Base-by-base conservation (phyloP, 164 flowering plant genomes). In the Magnolia sinica region DNA sequence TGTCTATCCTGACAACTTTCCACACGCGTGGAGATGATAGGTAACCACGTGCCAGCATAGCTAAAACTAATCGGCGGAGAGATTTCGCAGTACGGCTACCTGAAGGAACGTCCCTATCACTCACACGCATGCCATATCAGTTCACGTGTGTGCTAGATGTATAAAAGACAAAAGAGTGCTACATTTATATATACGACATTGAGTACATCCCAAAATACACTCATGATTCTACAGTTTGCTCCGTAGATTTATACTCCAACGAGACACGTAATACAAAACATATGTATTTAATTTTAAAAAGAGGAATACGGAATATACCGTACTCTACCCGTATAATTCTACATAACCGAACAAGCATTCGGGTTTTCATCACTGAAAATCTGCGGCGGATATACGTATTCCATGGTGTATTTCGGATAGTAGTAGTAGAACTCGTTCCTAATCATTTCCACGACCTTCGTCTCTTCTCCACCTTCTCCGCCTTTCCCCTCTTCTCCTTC, bases 301-400 rank as follows among this genome's bases (percentile, higher is more conserved):
- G 45, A 37, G 45, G 7, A 37, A 4, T 55, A 55, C 61, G 61
- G 61, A 55, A 55, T 10, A 16, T 18, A 55, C 18, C 61, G 49
- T 49, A n/a, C 66, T 63, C 24, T 31, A 37, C 24, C 8, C 23
- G 18, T 19, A 51, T 71, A 71, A 37, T 50, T 71, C 74, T 68
- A 75, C 77, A 75, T 75, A 14, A 75, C 65, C 50, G 80, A 78
- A 66, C 80, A 78, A 1, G 80, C 80, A 59, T 78, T 78, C 27
- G 80, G 80, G 68, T 78, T 74, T 22, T 78, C 80, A 49, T 78
- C 80, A 22, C 80, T 78, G 73, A 78, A 78, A 14, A 78, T 37
- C 61, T 78, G 80, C 14, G 80, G 80, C 8, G 80, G 67, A 61
- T 73, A 73, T 14, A 19, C 73, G 61, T 68, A 69, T 2, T 78